These are phyloP conservation scores for Asterochloris sp. DNA, from an alignment of 139 green algal species.

Conservation along the genomic window DNA sequence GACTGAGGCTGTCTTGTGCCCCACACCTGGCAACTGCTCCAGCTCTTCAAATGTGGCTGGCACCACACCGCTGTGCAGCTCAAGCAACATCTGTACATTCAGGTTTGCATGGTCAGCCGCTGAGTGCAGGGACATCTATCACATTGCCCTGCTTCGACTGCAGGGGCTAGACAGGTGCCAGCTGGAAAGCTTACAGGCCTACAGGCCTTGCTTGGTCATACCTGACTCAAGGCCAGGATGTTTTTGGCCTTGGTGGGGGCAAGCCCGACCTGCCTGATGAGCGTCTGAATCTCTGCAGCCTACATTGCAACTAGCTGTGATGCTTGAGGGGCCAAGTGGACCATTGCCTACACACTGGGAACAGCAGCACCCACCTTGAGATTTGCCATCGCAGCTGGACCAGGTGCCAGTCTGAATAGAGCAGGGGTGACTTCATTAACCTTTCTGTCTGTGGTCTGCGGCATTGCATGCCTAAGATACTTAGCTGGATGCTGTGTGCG, in stretches of 20 bases:
- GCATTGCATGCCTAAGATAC: background rate
- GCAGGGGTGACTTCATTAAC: slow-evolving; percentile 70
- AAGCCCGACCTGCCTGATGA: slow-evolving; percentile 76
- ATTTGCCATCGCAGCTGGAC: slow-evolving; percentile 53
- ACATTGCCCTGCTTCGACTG: background rate
- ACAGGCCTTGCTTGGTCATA: background rate
- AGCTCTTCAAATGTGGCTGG: slow-evolving; percentile 69
- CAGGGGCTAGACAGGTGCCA: background rate
- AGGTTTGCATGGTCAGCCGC: background rate
- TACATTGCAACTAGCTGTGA: slow-evolving; percentile 27
- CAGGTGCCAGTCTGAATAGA: slow-evolving; percentile 55
- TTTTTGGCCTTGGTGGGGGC: slow-evolving; percentile 85
- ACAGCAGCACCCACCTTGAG: slow-evolving; percentile 2
- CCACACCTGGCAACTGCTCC: slow-evolving; percentile 73
- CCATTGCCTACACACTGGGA: background rate
- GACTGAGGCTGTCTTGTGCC: slow-evolving; percentile 81
- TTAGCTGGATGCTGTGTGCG: background rate
- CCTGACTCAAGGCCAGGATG: slow-evolving; percentile 61
- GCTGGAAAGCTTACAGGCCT: background rate
- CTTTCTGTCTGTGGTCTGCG: slow-evolving; percentile 72
- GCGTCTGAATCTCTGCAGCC: slow-evolving; percentile 39
- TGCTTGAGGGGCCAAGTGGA: background rate
- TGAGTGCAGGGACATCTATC: background rate
- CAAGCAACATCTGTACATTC: slow-evolving; percentile 54
- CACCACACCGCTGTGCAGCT: slow-evolving; percentile 64